A percentile compares a stretch with the other conserved stretches of the same genome.
phyloP scores from a whole-genome alignment of 306 rosid species.

The Quercus cerris region DNA sequence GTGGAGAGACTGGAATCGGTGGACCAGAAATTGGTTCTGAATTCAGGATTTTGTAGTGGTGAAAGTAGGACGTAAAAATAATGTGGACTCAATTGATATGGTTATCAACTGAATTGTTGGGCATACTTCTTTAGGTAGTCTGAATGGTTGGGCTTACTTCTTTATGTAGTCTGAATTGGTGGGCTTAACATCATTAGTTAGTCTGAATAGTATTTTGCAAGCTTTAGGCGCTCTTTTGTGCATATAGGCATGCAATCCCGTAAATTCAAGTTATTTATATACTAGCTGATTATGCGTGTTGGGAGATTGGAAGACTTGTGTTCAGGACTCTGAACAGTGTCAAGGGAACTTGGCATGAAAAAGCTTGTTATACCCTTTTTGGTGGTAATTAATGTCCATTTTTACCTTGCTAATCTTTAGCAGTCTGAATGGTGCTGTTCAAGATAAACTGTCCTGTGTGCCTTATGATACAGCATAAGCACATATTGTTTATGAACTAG shows the following conservation, averaged over 20 bases:
- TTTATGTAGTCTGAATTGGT: background rate
- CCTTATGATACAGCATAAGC: background rate
- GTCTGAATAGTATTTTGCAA: background rate
- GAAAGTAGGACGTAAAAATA: background rate
- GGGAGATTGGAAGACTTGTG: background rate
- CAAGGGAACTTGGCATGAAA: background rate
- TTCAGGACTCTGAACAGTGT: background rate
- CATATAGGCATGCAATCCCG: background rate
- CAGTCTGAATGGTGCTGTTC: background rate
- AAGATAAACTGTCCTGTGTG: background rate
- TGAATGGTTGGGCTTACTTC: background rate
- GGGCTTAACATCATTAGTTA: background rate
- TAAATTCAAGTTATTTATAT: background rate
- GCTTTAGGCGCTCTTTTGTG: background rate
- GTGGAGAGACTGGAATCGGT: background rate
- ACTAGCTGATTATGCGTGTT: background rate
- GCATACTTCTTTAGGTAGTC: background rate
- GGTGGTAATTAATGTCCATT: background rate
- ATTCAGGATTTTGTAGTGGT: background rate
- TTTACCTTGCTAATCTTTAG: background rate
- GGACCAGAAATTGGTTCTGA: background rate
- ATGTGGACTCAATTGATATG: background rate
- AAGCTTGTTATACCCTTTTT: background rate
- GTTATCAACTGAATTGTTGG: background rate
- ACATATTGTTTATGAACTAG: background rate